A percentile compares a stretch with the other conserved stretches of the same genome.
Conservation (phyloP, 495 filamentous ascomycete species). For the Neurospora sp. region DNA sequence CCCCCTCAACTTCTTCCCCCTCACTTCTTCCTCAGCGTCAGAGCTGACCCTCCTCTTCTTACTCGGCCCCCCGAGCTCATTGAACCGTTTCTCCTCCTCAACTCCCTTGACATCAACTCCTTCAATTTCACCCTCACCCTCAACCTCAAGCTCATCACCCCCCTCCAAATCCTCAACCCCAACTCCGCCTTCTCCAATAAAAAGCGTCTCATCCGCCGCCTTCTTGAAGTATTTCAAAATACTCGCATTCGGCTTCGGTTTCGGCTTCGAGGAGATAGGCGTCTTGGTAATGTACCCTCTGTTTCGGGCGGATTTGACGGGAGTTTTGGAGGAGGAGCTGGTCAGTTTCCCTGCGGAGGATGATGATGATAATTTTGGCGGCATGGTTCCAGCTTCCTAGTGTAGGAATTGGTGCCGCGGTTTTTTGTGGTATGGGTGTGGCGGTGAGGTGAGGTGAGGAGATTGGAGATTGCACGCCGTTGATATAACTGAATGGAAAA, state of each 20-base stretch:
- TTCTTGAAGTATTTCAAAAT: constrained; percentile 82
- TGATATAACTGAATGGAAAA: background rate
- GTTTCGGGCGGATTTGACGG: background rate
- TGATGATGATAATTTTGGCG: background rate
- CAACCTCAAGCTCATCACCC: background rate
- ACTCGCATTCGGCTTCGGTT: constrained; percentile 48
- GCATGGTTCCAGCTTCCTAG: background rate
- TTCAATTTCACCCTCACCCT: background rate
- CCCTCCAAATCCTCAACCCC: background rate
- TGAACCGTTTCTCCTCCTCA: constrained; percentile 34
- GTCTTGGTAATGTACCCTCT: background rate
- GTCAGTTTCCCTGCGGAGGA: background rate
- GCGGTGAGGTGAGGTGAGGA: background rate
- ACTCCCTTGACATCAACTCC: constrained; percentile 19
- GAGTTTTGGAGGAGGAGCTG: background rate
- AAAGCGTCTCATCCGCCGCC: constrained; percentile 36
- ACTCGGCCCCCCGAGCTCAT: constrained; percentile 34
- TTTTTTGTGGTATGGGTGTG: background rate
- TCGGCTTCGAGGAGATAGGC: constrained; percentile 13
- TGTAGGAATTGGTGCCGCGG: background rate
- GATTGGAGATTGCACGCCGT: background rate
- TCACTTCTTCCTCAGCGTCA: background rate
- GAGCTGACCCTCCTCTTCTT: constrained; percentile 36
- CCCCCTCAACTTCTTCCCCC: background rate
- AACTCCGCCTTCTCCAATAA: constrained; percentile 13